phyloP scores from a whole-genome alignment of 164 flowering plant species.

The Kingdonia uniflora region DNA sequence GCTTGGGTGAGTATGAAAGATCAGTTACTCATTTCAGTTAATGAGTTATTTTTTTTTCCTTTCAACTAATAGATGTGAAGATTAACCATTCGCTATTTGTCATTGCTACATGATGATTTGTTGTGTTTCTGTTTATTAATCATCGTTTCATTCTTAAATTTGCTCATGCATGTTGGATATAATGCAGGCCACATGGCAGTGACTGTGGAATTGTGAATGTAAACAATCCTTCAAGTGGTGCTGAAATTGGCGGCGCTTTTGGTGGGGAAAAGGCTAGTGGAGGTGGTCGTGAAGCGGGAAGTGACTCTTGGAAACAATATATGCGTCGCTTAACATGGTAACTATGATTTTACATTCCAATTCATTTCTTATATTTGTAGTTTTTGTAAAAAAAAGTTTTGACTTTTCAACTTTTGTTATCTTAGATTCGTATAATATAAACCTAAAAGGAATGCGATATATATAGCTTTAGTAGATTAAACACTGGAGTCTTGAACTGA shows the following conservation, averaged over 20 bases:
- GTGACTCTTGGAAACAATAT: slow-evolving; percentile 99
- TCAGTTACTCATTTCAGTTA: neutral
- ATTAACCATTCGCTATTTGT: too few relatives aligned
- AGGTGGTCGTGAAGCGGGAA: slow-evolving; percentile 99
- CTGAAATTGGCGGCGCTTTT: slow-evolving; percentile 99
- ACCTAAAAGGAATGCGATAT: too few relatives aligned
- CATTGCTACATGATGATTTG: too few relatives aligned
- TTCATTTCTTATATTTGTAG: too few relatives aligned
- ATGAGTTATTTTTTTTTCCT: too few relatives aligned
- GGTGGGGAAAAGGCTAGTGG: slow-evolving; percentile 99
- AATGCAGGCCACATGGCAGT: slow-evolving; percentile 86
- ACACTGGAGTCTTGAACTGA: too few relatives aligned
- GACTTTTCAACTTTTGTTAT: too few relatives aligned
- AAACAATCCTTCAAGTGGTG: slow-evolving; percentile 97
- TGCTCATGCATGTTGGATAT: slow-evolving; percentile 3
- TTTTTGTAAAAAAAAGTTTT: too few relatives aligned
- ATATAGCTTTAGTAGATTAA: too few relatives aligned
- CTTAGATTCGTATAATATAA: too few relatives aligned
- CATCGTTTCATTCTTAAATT: neutral
- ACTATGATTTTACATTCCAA: neutral
- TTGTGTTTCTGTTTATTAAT: too few relatives aligned
- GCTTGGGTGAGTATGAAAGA: slow-evolving; percentile 68
- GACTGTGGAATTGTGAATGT: slow-evolving; percentile 98
- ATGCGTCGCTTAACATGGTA: slow-evolving; percentile 99
- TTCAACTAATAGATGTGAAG: too few relatives aligned